Percentiles rank a stretch among this genome's conserved stretches.
Conservation (phyloP, 768 basidiomycete genomes). For the Trametes cinnabarina region DNA sequence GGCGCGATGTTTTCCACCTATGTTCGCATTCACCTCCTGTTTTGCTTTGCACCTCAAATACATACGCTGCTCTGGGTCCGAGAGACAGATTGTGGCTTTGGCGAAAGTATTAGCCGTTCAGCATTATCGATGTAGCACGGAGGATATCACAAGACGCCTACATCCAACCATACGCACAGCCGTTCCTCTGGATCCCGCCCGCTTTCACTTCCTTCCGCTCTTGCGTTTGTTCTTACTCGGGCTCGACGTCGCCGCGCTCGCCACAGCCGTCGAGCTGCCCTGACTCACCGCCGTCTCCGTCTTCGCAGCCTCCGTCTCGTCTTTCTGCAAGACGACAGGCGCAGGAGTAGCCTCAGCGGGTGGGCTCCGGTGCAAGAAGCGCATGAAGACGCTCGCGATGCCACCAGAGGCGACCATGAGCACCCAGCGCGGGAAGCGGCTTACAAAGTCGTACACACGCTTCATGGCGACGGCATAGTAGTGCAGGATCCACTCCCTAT, state of each 20-base stretch:
- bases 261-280: slow-evolving; percentile 3
- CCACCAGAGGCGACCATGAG: slow-evolving; percentile 65
- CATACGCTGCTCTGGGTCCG: no score
- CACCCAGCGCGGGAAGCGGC: slow-evolving; percentile 68
- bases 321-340: not conserved
- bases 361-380: slow-evolving; percentile 51
- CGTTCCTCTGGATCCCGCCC: no score
- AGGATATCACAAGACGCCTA: no score
- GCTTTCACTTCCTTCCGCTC: slow-evolving; percentile 32
- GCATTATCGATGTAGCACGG: no score
- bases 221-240: slow-evolving; percentile 30
- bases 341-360: not conserved
- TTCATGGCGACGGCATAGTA: slow-evolving; percentile 50
- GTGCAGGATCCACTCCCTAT: slow-evolving; percentile 68
- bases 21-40: no score
- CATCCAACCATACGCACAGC: no score
- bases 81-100: no score
- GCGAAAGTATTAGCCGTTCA: no score
- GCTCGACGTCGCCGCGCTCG: slow-evolving; percentile 6
- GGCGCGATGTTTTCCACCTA: no score
- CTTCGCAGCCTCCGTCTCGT: not conserved
- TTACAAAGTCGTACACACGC: slow-evolving; percentile 49
- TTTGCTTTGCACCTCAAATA: no score
- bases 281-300: not conserved
- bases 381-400: slow-evolving; percentile 64